Percentiles rank a stretch among this genome's conserved stretches.
Evolutionary conservation across 352 stramenopile species (phyloP).

Genomic region (Saprolegnia parasitica): DNA sequence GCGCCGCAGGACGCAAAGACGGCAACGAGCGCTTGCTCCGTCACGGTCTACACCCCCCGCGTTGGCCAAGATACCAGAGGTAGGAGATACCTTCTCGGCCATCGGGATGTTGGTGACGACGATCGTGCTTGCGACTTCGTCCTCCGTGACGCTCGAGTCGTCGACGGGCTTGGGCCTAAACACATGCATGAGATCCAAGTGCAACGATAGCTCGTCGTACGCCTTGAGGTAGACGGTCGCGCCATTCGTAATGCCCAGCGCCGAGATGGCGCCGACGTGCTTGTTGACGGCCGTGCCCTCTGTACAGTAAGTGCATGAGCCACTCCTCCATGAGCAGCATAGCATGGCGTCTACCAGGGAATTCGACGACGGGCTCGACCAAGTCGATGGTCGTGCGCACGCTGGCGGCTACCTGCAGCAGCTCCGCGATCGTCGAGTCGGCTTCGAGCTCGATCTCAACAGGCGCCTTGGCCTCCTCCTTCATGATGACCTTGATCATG

Average conservation of each 20-base stretch:
- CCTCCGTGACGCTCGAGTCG: not conserved
- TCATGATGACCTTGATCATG: conserved; percentile 10
- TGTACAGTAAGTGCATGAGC: not conserved
- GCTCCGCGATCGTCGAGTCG: conserved; percentile 7
- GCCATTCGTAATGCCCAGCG: not conserved
- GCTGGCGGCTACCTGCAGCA: conserved; percentile 1
- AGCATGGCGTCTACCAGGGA: conserved; percentile 12
- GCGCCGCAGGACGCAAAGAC: conserved; percentile 7
- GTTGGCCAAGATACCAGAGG: not conserved
- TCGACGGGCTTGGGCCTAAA: not conserved
- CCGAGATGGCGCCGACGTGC: not conserved
- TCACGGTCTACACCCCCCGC: not conserved
- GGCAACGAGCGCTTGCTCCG: conserved; percentile 8
- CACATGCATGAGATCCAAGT: not conserved
- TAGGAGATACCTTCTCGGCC: conserved; percentile 11
- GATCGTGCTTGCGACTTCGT: conserved; percentile 17
- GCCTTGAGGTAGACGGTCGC: conserved; percentile 1
- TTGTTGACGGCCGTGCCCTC: conserved; percentile 11
- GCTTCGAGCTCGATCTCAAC: conserved; percentile 4
- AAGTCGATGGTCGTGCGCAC: not conserved
- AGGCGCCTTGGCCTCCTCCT: conserved; percentile 7
- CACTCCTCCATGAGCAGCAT: not conserved
- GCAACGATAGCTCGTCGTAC: not conserved
- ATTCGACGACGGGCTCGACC: conserved; percentile 7
- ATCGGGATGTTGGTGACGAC: conserved; percentile 25